phyloP scores from a whole-genome alignment of 345 rosid genomes.

The Aquilaria sinensis region DNA sequence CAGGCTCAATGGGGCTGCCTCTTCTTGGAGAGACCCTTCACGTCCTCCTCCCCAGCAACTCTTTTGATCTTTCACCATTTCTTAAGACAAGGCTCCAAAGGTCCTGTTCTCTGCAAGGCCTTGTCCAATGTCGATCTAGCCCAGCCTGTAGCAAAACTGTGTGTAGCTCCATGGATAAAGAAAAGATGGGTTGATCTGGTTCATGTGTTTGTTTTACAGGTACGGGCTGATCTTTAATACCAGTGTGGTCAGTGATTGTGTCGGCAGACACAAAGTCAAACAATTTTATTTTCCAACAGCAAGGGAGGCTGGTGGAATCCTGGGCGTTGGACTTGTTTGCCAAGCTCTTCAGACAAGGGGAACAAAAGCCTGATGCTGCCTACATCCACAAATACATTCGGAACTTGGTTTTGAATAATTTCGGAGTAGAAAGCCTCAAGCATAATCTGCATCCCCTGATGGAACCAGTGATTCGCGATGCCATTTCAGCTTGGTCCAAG shows the following conservation, averaged over 20 bases:
- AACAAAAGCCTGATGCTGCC: constrained; percentile 2
- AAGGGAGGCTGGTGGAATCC: constrained; percentile 19
- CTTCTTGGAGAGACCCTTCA: constrained; percentile 23
- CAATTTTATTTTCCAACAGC: constrained; percentile 16
- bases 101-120: background rate
- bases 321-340: constrained; percentile 20
- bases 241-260: constrained; percentile 20
- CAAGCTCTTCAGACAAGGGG: constrained; percentile 11
- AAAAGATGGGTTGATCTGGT: too few relatives aligned
- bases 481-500: constrained; percentile 15
- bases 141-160: too few relatives aligned
- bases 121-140: background rate
- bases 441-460: constrained; percentile 13
- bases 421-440: constrained; percentile 22
- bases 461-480: constrained; percentile 5
- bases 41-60: constrained; percentile 11
- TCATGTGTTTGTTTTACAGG: constrained; percentile 1
- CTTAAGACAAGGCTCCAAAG: constrained; percentile 15
- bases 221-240: constrained; percentile 27
- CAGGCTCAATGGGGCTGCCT: constrained; percentile 25
- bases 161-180: too few relatives aligned
- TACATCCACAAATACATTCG: constrained; percentile 17
- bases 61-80: constrained; percentile 19
- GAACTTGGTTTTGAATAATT: background rate
- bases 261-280: constrained; percentile 29